Conservation (phyloP, 257 asterid species). For the Eustoma russellianum region DNA sequence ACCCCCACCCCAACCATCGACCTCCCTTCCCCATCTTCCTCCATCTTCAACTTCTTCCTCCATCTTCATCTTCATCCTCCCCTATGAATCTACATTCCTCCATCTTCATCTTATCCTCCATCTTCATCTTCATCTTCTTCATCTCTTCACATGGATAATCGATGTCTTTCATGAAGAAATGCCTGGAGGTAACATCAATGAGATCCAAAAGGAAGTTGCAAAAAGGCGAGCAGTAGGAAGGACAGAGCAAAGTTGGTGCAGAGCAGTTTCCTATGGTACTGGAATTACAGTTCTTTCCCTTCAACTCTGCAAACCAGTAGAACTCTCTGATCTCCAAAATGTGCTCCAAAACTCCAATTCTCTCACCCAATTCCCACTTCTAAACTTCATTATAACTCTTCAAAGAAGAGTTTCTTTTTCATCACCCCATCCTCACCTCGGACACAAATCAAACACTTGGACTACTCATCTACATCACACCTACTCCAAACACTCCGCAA, state of each 20-base stretch:
- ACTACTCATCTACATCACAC: slow-evolving; percentile 18
- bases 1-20: too few species aligned
- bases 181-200: too few species aligned
- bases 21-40: too few species aligned
- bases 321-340: slow-evolving; percentile 8
- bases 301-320: slow-evolving; percentile 15
- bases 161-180: too few species aligned
- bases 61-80: too few species aligned
- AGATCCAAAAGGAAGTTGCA: not conserved
- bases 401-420: slow-evolving; percentile 35
- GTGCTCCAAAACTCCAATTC: slow-evolving; percentile 25
- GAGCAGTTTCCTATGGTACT: slow-evolving; percentile 57
- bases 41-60: too few species aligned
- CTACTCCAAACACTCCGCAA: slow-evolving; percentile 13
- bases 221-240: not conserved
- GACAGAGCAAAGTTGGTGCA: slow-evolving; percentile 67
- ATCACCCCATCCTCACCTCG: slow-evolving; percentile 16
- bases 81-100: too few species aligned
- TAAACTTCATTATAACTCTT: slow-evolving; percentile 42
- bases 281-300: slow-evolving; percentile 54
- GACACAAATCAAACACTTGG: slow-evolving; percentile 19
- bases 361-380: slow-evolving; percentile 49
- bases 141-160: too few species aligned
- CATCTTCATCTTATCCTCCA: too few species aligned
- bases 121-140: too few species aligned